Conservation (phyloP, 352 stramenopile genomes). For the Thalassiosira livingstoniorum region DNA sequence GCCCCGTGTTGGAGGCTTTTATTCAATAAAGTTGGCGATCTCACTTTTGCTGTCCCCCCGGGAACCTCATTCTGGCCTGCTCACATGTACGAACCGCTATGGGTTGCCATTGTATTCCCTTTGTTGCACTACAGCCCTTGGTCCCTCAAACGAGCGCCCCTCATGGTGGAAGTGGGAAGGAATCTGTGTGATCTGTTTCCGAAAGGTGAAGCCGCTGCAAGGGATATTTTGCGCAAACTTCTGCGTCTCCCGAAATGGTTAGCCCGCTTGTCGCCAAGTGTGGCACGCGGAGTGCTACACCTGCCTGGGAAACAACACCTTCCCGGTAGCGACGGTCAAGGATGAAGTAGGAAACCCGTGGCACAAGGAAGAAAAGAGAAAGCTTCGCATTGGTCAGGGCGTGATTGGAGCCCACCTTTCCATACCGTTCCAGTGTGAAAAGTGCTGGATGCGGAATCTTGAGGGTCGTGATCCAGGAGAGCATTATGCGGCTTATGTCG, state of each 20-base stretch:
- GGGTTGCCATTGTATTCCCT: slow-evolving; percentile 45
- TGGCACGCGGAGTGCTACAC: slow-evolving; percentile 50
- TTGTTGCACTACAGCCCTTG: slow-evolving; percentile 34
- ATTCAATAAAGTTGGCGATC: slow-evolving; percentile 40
- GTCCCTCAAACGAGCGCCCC: slow-evolving; percentile 4
- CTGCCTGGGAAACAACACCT: slow-evolving; percentile 25
- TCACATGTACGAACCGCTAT: slow-evolving; percentile 45
- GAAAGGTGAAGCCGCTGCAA: slow-evolving; percentile 2
- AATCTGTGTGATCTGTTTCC: slow-evolving; percentile 24
- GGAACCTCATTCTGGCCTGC: slow-evolving; percentile 16
- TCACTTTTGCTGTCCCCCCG: slow-evolving; percentile 6
- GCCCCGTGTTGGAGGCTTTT: slow-evolving; percentile 16
- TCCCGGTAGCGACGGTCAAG: slow-evolving; percentile 12
- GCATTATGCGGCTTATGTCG: background rate
- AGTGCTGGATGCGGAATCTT: slow-evolving; percentile 51
- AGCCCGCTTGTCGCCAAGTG: slow-evolving; percentile 12
- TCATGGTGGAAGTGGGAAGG: slow-evolving; percentile 24
- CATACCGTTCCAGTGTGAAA: slow-evolving; percentile 63
- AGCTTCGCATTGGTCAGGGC: slow-evolving; percentile 15
- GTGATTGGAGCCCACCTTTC: slow-evolving; percentile 32
- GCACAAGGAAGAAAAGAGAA: slow-evolving; percentile 23
- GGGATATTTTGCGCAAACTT: slow-evolving; percentile 67
- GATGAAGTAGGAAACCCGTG: slow-evolving; percentile 34
- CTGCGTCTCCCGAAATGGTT: slow-evolving; percentile 18
- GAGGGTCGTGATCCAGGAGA: background rate